These are phyloP conservation scores for Aegilops tauschii DNA, from an alignment of 176 grass and related monocot species.

Conservation along the genomic window DNA sequence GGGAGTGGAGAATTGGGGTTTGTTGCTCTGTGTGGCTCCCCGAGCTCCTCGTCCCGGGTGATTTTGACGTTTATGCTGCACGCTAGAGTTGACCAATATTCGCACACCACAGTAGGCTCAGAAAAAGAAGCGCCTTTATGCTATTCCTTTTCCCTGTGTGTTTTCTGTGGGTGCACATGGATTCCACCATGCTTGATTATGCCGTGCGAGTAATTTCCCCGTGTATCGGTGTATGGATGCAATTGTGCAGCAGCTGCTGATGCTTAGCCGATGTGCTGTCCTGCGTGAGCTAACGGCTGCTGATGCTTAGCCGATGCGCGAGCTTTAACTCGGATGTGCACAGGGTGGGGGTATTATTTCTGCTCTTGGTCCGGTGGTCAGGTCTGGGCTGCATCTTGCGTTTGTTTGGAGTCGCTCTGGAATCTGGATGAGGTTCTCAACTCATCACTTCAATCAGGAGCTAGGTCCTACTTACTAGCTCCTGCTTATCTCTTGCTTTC, in stretches of 20 bases:
- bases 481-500: slow-evolving; percentile 4
- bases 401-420: neutral
- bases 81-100: slow-evolving; percentile 16
- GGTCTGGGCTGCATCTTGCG: neutral
- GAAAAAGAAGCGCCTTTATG: neutral
- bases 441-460: slow-evolving; percentile 4
- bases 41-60: neutral
- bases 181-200: neutral
- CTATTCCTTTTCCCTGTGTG: neutral
- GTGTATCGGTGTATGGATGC: neutral
- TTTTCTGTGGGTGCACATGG: neutral
- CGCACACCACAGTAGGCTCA: neutral
- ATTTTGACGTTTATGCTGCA: slow-evolving; percentile 28
- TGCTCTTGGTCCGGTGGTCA: neutral
- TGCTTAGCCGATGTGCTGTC: neutral
- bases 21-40: slow-evolving; percentile 15
- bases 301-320: neutral
- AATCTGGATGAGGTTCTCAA: slow-evolving; percentile 19
- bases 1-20: slow-evolving; percentile 15
- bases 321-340: neutral
- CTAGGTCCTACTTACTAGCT: neutral
- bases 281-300: neutral
- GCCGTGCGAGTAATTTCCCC: neutral
- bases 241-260: neutral
- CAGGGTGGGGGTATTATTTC: neutral